Percentiles rank a stretch among this genome's conserved stretches.
phyloP scores from a whole-genome alignment of 2,329 filamentous ascomycete genomes.

The Davidsoniella virescens region DNA sequence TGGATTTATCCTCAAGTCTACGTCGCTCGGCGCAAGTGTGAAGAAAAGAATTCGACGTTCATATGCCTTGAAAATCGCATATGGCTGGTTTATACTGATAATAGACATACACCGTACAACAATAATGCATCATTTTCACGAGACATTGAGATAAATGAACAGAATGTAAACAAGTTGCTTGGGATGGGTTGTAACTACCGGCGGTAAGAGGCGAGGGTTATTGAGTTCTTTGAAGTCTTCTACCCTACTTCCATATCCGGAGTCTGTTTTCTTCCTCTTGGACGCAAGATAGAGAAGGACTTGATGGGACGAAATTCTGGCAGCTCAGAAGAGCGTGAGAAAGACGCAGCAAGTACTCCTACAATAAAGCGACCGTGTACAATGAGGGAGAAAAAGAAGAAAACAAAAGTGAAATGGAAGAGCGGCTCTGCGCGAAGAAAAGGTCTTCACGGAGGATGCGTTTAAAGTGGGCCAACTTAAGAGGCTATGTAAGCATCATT shows the following conservation, averaged over 20 bases:
- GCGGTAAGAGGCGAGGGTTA: slow-evolving; percentile 56
- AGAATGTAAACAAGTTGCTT: background rate
- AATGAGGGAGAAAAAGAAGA: slow-evolving; percentile 36
- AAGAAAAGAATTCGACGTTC: no score
- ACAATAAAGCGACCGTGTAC: slow-evolving; percentile 58
- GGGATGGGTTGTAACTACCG: slow-evolving; percentile 43
- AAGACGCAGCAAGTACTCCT: slow-evolving; percentile 42
- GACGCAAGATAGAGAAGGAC: slow-evolving; percentile 59
- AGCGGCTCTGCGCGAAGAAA: slow-evolving; percentile 14
- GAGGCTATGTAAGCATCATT: no score
- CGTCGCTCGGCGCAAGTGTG: no score
- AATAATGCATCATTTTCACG: background rate
- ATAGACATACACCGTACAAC: no score
- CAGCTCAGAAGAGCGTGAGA: slow-evolving; percentile 13
- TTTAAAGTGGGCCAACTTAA: background rate
- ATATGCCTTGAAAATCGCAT: no score
- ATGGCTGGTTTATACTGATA: no score
- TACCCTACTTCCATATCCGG: slow-evolving; percentile 59
- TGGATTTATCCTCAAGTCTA: no score
- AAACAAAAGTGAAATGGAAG: slow-evolving; percentile 17
- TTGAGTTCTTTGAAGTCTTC: slow-evolving; percentile 33
- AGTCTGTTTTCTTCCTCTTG: slow-evolving; percentile 38
- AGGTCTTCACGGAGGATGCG: slow-evolving; percentile 8
- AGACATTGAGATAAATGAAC: background rate
- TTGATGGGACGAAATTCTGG: slow-evolving; percentile 32